Base-by-base conservation (phyloP, 2,329 filamentous ascomycete genomes). In the Paecilomyces variotii region DNA sequence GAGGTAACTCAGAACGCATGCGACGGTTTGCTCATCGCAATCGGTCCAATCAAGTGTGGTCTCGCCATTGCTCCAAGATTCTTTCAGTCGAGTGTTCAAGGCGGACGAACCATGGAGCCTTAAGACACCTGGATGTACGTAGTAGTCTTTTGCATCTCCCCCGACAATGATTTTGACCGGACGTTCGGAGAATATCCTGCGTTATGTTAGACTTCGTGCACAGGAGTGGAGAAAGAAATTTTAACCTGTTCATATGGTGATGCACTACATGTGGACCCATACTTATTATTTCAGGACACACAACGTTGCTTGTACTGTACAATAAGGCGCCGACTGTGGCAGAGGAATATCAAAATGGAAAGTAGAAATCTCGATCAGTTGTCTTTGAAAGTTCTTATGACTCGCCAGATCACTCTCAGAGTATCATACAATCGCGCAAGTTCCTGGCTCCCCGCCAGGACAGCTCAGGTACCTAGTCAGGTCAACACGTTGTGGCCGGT, bases 401-500 rank as follows among this genome's bases (percentile, higher is more conserved):
- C 14, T 45, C 4, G 14, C n/a, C n/a, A 19, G 14, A 2, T n/a
- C 14, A 19, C n/a, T 6, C n/a, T 19, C 12, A 6, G 14, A 19
- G 19, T 19, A 19, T 45, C 35, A 45, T n/a, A 45, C n/a, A n/a
- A 19, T 45, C n/a, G 35, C 14, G n/a, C n/a, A 25, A 26, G 5
- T 53, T 53, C 24, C 51, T 30, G 19, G 24, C 19, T 53, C 24
- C 24, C 24, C 51, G 24, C 51, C 51, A 27, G 24, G 51, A 12
- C 24, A 53, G 26, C 28, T 56, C 66, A 66, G 19, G 19, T 19
- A 19, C 19, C 19, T 19, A 19, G 19, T 34, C 67, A 71, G 9
- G 60, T 74, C 56, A 66, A 67, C 56, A 73, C 39, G 39, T 45
- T 45, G n/a, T 24, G 39, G 4, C 14, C 7, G 39, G 4, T 45